Evolutionary conservation across 2,329 filamentous ascomycete species (phyloP).

Genomic region (Fusarium sp.): DNA sequence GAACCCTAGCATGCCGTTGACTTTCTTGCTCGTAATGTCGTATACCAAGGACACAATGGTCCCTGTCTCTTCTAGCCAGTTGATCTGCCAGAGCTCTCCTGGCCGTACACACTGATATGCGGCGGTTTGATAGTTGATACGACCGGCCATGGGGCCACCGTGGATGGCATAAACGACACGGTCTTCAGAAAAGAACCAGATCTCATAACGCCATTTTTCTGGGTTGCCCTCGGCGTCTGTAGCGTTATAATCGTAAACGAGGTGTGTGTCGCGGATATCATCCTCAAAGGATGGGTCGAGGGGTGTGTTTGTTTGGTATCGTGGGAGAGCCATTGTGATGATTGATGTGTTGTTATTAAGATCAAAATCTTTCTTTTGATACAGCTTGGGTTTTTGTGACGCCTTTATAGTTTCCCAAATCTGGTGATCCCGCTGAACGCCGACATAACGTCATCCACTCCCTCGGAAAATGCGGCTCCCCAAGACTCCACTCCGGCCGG

Average conservation of each 20-base stretch:
- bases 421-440: not conserved
- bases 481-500: slow-evolving; percentile 9
- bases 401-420: slow-evolving; percentile 12
- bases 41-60: slow-evolving; percentile 67
- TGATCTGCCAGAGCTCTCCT: slow-evolving; percentile 70
- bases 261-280: slow-evolving; percentile 65
- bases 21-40: slow-evolving; percentile 61
- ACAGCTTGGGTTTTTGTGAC: not conserved
- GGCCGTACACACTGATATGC: slow-evolving; percentile 69
- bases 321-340: slow-evolving; percentile 33
- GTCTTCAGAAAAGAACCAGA: slow-evolving; percentile 69
- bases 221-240: slow-evolving; percentile 60
- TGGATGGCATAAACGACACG: slow-evolving; percentile 70
- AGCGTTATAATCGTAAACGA: slow-evolving; percentile 69
- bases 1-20: slow-evolving; percentile 66
- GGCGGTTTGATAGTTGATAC: slow-evolving; percentile 64
- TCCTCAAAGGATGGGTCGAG: slow-evolving; percentile 51
- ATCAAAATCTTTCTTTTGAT: rapidly evolving
- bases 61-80: slow-evolving; percentile 71
- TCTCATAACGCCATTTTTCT: slow-evolving; percentile 71
- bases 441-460: slow-evolving; percentile 11
- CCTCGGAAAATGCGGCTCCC: slow-evolving; percentile 16
- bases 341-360: not conserved
- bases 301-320: slow-evolving; percentile 43
- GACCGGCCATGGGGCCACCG: slow-evolving; percentile 69